Evolutionary conservation across 1,284 basidiomycete species (phyloP).

Genomic region (Tetrapyrgos nigripes): DNA sequence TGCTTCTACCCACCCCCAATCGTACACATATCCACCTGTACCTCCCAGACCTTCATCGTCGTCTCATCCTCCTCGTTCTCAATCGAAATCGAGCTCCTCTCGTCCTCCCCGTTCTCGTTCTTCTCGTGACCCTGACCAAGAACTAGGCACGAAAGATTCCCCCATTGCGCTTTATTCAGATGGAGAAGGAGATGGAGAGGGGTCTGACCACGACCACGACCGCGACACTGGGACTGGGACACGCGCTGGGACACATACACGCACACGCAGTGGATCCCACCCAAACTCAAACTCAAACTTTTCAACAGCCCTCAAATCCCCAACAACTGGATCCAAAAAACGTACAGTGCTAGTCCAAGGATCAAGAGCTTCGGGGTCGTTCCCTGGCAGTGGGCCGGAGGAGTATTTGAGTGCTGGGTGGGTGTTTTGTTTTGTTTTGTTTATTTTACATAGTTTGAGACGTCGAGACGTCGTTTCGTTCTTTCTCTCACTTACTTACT

Average conservation of each 20-base stretch:
- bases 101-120: not conserved
- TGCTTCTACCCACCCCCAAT: not conserved
- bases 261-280: not conserved
- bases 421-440: too few species aligned
- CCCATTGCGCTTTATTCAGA: slow-evolving; percentile 4
- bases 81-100: not conserved
- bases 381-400: too few species aligned
- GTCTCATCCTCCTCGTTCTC: not conserved
- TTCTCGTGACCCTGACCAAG: not conserved
- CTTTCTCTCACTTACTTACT: too few species aligned
- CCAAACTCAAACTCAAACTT: not conserved
- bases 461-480: not conserved
- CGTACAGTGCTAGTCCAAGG: not conserved
- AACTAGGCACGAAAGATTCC: slow-evolving; percentile 8
- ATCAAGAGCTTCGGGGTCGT: not conserved
- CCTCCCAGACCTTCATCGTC: not conserved
- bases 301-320: not conserved
- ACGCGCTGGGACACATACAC: too few species aligned
- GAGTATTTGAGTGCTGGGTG: too few species aligned
- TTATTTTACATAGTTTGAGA: too few species aligned
- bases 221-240: not conserved
- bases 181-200: not conserved
- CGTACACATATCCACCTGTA: not conserved
- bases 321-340: not conserved
- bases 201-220: not conserved